These are phyloP conservation scores for Phanerochaete sordida DNA, from an alignment of 768 basidiomycete species.

Conservation along the genomic window DNA sequence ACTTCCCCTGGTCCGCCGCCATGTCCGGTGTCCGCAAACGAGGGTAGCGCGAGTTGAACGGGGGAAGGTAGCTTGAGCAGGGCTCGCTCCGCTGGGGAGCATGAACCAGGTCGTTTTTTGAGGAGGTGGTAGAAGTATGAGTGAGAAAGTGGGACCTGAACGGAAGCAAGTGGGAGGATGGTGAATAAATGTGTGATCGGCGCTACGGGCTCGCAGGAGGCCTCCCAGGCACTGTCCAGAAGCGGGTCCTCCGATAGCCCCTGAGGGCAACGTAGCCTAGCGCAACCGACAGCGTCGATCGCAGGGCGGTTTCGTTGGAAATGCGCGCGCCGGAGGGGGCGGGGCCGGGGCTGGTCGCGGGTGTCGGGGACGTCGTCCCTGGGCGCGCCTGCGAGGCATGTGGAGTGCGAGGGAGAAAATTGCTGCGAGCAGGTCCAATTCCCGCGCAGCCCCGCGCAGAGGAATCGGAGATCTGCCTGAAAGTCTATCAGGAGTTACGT, in stretches of 20 bases:
- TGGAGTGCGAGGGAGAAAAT: not conserved
- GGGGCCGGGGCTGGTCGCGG: not conserved
- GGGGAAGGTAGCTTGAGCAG: not conserved
- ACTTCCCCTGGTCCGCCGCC: conserved; percentile 1
- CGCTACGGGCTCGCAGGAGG: not conserved
- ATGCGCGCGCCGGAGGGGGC: not conserved
- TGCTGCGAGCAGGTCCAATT: not conserved
- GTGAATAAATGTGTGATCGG: not conserved
- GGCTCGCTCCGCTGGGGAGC: not conserved
- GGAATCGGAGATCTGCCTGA: not conserved
- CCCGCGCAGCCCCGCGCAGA: not conserved
- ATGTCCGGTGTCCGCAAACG: not conserved
- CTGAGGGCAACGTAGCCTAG: not conserved
- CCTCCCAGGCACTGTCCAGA: not conserved
- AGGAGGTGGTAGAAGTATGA: not conserved
- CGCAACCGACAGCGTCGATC: not conserved
- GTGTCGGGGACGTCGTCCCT: not conserved
- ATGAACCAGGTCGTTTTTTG: not conserved
- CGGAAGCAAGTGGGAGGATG: not conserved
- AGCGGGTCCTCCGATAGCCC: not conserved
- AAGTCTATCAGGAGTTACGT: not conserved
- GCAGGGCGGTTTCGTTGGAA: not conserved
- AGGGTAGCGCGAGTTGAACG: not conserved
- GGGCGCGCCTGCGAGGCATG: not conserved
- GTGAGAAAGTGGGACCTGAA: not conserved